Evolutionary conservation across 176 grass and related monocot genomes (phyloP).

Genomic region (Carex littledalei): DNA sequence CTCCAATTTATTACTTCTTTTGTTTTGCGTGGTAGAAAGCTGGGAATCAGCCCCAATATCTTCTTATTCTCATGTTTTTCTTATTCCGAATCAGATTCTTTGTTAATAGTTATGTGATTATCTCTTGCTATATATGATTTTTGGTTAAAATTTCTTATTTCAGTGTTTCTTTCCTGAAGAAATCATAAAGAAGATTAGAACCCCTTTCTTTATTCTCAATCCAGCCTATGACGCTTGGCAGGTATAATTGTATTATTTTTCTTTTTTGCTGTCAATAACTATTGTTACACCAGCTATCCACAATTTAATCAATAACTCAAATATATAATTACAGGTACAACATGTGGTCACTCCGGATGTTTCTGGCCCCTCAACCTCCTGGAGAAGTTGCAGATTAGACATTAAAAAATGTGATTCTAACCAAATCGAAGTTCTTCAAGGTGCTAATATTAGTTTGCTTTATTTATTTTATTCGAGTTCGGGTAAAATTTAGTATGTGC

Average conservation of each 20-base stretch:
- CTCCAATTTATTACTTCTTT: neutral
- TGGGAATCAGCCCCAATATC: neutral
- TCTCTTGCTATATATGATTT: neutral
- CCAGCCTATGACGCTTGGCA: constrained; percentile 80
- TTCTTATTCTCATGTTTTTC: neutral
- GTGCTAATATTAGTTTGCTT: constrained; percentile 30
- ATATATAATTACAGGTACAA: constrained; percentile 54
- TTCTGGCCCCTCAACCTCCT: constrained; percentile 51
- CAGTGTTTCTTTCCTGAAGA: constrained; percentile 80
- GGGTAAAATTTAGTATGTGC: constrained; percentile 16
- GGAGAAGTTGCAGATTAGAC: constrained; percentile 59
- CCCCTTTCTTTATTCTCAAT: constrained; percentile 79
- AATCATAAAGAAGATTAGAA: constrained; percentile 58
- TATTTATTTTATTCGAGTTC: constrained; percentile 7
- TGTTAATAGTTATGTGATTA: neutral
- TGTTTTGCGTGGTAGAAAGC: neutral
- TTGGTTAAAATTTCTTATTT: neutral
- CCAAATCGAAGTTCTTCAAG: constrained; percentile 67
- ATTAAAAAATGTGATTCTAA: constrained; percentile 60
- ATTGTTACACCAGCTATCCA: constrained; percentile 1
- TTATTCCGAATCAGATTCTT: neutral
- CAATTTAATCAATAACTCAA: neutral
- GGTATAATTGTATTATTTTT: constrained; percentile 30
- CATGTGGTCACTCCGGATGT: constrained; percentile 53
- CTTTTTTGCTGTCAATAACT: neutral